Evolutionary conservation across 331 rosid species (phyloP), one percentile per base, ranked within the genome.

Genomic region (Rhamnella rubrinervis): DNA sequence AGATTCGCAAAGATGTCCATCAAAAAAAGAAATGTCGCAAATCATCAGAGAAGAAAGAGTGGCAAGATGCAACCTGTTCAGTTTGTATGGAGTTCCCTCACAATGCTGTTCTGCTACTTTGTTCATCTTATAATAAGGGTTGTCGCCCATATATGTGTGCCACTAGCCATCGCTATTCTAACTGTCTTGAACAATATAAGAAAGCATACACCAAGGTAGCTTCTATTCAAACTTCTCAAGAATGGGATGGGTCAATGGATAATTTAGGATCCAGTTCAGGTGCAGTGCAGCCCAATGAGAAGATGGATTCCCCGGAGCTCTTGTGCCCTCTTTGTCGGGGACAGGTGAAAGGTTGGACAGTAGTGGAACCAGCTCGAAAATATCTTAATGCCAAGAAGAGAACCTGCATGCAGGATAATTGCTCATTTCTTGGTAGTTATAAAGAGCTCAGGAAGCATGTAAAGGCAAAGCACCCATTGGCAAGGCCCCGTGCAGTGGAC

Each of bases 101-200:
- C 83, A 95, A 95, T 83, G 95, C 96, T 40, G 95, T 95, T 66
- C 96, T 95, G 52, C 96, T 95, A 15, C 98, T 95, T 46, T 95
- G 98, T 77, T 91, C 98, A 55, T 95, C 98, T 56, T 89, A 95
- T 82, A 82, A 91, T 81, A 87, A 95, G 83, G 98, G 98, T 50
- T 95, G 98, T 68, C 96, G 96, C 72, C 92, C 98, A 50, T 95
- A 89, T 73, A 95, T 95, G 97, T 95, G 98, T 82, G 95, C 97
- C 50, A 95, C 98, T 55, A 86, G 95, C 67, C 83, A 76, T 68
- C 97, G 93, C 61, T 95, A 76, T 82, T 91, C 97, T 61, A 95
- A 95, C 77, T 95, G 97, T 80, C 93, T 95, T 53, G 97, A 95
- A 55, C 98, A 95, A 71, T 95, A 91, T 79, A 81, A 95, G 85